Evolutionary conservation across 805 yeast species (phyloP).

Genomic region (Wickerhamomyces sydowiorum): DNA sequence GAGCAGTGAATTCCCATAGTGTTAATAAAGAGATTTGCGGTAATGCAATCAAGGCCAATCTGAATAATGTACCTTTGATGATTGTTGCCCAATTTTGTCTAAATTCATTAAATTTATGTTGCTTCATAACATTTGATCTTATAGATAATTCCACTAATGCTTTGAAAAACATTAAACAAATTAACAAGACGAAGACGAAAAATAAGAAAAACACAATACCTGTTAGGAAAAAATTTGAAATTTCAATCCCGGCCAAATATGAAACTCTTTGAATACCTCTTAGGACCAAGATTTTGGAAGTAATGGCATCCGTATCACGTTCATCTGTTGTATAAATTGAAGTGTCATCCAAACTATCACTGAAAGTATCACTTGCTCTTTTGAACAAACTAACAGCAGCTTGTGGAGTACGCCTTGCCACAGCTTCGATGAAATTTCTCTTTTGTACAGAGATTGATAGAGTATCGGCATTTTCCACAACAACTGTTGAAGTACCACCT

Average conservation of each 20-base stretch:
- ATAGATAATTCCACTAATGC: slow-evolving; percentile 60
- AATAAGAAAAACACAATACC: slow-evolving; percentile 80
- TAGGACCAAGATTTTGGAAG: slow-evolving; percentile 69
- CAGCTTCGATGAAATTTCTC: slow-evolving; percentile 21
- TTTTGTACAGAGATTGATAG: slow-evolving; percentile 86
- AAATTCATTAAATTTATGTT: slow-evolving; percentile 63
- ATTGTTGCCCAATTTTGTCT: slow-evolving; percentile 80
- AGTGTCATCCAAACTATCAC: slow-evolving; percentile 45
- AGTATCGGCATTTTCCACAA: slow-evolving; percentile 54
- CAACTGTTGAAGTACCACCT: slow-evolving; percentile 81
- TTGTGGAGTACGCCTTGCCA: slow-evolving; percentile 9
- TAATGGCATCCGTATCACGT: slow-evolving; percentile 44
- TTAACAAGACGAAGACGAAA: slow-evolving; percentile 57
- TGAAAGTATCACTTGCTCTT: slow-evolving; percentile 36
- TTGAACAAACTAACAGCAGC: slow-evolving; percentile 23
- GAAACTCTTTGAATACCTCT: slow-evolving; percentile 94
- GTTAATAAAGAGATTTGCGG: slow-evolving; percentile 81
- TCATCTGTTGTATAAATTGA: slow-evolving; percentile 68
- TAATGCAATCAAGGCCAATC: slow-evolving; percentile 77
- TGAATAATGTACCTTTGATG: slow-evolving; percentile 82
- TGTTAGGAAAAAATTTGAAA: slow-evolving; percentile 81
- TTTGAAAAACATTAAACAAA: slow-evolving; percentile 56
- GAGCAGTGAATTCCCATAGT: slow-evolving; percentile 82
- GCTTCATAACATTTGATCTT: slow-evolving; percentile 51
- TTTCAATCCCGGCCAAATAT: slow-evolving; percentile 75